Percentiles rank a stretch among this genome's conserved stretches.
phyloP scores from a whole-genome alignment of 495 filamentous ascomycete species.

The Hyaloscypha bicolor region DNA sequence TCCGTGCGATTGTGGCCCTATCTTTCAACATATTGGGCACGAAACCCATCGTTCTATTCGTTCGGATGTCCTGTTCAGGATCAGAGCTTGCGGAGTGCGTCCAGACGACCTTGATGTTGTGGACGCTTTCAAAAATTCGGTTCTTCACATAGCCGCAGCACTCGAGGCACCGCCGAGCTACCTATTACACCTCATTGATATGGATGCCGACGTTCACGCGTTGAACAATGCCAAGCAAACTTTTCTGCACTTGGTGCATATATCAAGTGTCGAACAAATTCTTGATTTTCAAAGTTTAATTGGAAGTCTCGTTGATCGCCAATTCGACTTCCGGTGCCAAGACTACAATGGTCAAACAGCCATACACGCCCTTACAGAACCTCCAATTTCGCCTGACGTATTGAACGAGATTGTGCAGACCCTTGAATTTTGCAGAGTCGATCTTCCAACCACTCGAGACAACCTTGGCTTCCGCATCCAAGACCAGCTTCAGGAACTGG shows the following conservation, averaged over 20 bases:
- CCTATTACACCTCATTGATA: constrained; percentile 4
- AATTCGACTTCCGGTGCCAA: constrained; percentile 16
- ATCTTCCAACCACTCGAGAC: constrained; percentile 6
- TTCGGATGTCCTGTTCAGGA: constrained; percentile 15
- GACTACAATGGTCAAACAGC: constrained; percentile 18
- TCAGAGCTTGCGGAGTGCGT: constrained; percentile 2
- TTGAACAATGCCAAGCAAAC: constrained; percentile 23
- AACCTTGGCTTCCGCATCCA: constrained; percentile 10
- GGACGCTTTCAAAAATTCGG: constrained; percentile 23
- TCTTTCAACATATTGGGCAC: constrained; percentile 1
- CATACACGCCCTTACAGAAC: background rate
- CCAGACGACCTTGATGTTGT: constrained; percentile 10
- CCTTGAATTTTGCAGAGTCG: constrained; percentile 1
- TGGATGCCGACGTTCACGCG: constrained; percentile 12
- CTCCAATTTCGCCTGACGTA: constrained; percentile 1
- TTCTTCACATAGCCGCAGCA: constrained; percentile 21
- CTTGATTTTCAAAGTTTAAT: constrained; percentile 15
- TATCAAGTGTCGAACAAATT: background rate
- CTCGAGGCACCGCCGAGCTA: constrained; percentile 10
- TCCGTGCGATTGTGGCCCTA: constrained; percentile 3
- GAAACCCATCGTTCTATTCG: constrained; percentile 13
- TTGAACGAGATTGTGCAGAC: constrained; percentile 2
- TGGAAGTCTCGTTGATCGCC: background rate
- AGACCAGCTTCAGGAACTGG: constrained; percentile 2
- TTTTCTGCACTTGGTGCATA: constrained; percentile 17